These are phyloP conservation scores for Hypericum androsaemum DNA, from an alignment of 345 rosid species.

Conservation along the genomic window DNA sequence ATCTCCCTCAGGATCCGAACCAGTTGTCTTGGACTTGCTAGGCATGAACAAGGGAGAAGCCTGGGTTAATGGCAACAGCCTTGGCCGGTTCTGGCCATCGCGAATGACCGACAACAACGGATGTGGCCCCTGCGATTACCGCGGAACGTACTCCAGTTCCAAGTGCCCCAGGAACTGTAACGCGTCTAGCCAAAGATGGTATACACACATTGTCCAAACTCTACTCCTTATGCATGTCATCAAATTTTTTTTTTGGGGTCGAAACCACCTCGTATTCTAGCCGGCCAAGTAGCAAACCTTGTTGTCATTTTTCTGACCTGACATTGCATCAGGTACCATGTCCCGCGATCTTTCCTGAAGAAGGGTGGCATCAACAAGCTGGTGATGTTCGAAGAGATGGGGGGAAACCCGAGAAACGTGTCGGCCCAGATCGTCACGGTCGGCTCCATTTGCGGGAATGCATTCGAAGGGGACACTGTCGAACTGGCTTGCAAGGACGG, in stretches of 20 bases:
- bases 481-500: background rate
- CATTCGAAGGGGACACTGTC: conserved; percentile 7
- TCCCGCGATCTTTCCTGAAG: conserved; percentile 15
- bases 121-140: conserved; percentile 1
- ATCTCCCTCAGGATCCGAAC: too few species aligned
- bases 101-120: conserved; percentile 3
- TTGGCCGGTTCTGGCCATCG: background rate
- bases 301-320: too few species aligned
- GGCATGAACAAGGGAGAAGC: background rate
- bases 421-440: conserved; percentile 5
- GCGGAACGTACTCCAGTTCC: background rate
- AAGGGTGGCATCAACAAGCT: background rate
- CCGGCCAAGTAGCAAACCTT: too few species aligned
- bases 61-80: conserved; percentile 5
- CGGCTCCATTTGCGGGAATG: background rate
- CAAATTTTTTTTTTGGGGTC: too few species aligned
- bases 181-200: too few species aligned
- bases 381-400: conserved; percentile 9
- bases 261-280: too few species aligned
- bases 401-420: conserved; percentile 8
- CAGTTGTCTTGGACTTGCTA: background rate
- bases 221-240: too few species aligned
- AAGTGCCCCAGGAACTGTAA: conserved; percentile 3
- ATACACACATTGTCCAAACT: too few species aligned
- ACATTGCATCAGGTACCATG: conserved; percentile 11